phyloP scores from a whole-genome alignment of 139 green algal genomes.

The Parachlorella kessleri region DNA sequence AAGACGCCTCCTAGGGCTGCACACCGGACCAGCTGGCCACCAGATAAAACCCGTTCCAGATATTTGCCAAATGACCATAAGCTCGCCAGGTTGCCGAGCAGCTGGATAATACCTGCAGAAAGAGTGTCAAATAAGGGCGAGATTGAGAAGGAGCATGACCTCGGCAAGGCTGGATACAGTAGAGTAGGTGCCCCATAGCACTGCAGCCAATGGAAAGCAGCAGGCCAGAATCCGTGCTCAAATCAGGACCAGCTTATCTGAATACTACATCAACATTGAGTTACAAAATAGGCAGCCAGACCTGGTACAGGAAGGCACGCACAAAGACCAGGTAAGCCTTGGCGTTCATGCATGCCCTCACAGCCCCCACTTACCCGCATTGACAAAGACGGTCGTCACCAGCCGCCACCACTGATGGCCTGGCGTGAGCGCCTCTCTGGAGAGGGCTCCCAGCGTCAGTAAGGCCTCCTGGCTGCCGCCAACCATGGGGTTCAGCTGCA shows the following conservation, averaged over 20 bases:
- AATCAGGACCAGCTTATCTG: too few relatives aligned
- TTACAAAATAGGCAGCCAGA: too few relatives aligned
- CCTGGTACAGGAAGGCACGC: too few relatives aligned
- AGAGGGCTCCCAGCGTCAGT: conserved; percentile 35
- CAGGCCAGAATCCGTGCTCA: too few relatives aligned
- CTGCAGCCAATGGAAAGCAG: too few relatives aligned
- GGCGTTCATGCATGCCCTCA: too few relatives aligned
- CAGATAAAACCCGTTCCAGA: conserved; percentile 23
- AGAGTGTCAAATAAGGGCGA: too few relatives aligned
- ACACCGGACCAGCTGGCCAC: conserved; percentile 7
- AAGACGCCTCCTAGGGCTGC: conserved; percentile 37
- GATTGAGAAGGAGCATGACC: conserved; percentile 21
- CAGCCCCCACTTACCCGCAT: conserved; percentile 34
- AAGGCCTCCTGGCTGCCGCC: conserved; percentile 36
- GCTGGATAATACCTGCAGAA: not conserved
- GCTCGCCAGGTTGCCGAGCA: conserved; percentile 24
- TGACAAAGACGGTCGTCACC: conserved; percentile 47
- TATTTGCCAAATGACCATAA: conserved; percentile 57
- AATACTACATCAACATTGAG: too few relatives aligned
- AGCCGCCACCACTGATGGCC: conserved; percentile 56
- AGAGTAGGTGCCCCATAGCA: too few relatives aligned
- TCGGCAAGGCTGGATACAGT: too few relatives aligned
- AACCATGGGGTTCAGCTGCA: conserved; percentile 57
- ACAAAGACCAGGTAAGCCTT: too few relatives aligned
- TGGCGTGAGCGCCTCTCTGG: conserved; percentile 19